Conservation (phyloP, 2,329 filamentous ascomycete genomes). For the Colletotrichum tabaci region DNA sequence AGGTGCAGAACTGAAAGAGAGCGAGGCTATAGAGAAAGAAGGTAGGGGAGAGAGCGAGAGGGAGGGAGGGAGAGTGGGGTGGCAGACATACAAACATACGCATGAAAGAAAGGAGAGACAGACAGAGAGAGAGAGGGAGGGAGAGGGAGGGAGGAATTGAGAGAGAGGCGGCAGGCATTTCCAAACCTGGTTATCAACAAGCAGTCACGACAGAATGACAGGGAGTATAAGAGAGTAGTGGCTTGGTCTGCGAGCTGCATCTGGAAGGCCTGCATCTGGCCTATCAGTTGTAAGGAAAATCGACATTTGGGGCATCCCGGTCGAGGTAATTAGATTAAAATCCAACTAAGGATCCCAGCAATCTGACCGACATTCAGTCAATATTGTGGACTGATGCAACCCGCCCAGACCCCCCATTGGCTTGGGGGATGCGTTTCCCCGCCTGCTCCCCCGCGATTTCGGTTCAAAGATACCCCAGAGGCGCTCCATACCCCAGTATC, state of each 20-base stretch:
- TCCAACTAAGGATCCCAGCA: neutral
- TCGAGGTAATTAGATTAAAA: neutral
- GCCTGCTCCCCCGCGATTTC: slow-evolving; percentile 1
- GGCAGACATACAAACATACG: no score
- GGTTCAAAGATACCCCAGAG: slow-evolving; percentile 1
- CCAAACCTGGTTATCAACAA: no score
- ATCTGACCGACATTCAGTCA: neutral
- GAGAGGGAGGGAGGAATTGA: no score
- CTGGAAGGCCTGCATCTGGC: neutral
- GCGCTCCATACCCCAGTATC: neutral
- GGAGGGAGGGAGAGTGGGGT: no score
- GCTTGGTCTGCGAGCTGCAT: neutral
- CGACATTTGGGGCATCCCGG: neutral
- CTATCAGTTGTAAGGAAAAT: neutral
- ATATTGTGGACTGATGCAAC: neutral
- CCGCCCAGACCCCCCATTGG: neutral
- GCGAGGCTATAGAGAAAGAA: no score
- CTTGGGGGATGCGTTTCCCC: neutral
- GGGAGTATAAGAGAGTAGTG: no score
- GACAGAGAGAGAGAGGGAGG: no score
- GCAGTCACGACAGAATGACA: neutral
- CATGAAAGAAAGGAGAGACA: no score
- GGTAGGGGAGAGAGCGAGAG: no score
- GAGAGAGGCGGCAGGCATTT: no score
- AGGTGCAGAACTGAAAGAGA: no score